Base-by-base conservation (phyloP, 345 rosid species). In the Raphanus sativus region DNA sequence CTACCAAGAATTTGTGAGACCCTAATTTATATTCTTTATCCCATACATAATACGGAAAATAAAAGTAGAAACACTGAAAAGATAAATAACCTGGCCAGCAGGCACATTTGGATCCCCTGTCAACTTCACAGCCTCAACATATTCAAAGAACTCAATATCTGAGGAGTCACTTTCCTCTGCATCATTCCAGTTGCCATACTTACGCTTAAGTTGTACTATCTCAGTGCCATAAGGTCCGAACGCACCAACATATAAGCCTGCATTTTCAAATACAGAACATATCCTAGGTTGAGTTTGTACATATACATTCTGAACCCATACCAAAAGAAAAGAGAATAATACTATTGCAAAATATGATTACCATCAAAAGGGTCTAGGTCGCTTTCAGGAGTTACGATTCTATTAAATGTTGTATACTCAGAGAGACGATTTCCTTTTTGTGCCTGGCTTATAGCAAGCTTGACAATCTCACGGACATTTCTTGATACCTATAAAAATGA, bases 41-140 rank as follows among this genome's bases (percentile, higher is more conserved):
- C 13, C 60, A 42, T 15, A 38, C 29, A 66, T 34, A 59, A 26
- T 26, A 4, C 21, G 48, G 48, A 67, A 24, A 6, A 21, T 13
- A 66, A 70, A 50, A 17, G 24, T 54, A 25, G 7, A 21, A 55
- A 34, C 29, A 36, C 32, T 45, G 45, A 9, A 29, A 54, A 64
- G 71, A 73, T 66, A 65, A 76, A 60, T 73, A 75, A 94, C 98
- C 98, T 94, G 86, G 74, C 98, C 98, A 74, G 98, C 97, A 11
- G 98, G 98, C 78, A 92, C 94, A 81, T 94, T 94, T 52, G 93
- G 96, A 84, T 94, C 98, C 66, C 98, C 98, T n/a, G 98, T 94
- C 74, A 94, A 82, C 87, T 90, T 94, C 82, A 90, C 94, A 11
- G 98, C 98, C 84, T 94, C 98, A 29, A 94, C 98, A 69, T 90